phyloP scores from a whole-genome alignment of 768 basidiomycete genomes.

The Suillus occidentalis region DNA sequence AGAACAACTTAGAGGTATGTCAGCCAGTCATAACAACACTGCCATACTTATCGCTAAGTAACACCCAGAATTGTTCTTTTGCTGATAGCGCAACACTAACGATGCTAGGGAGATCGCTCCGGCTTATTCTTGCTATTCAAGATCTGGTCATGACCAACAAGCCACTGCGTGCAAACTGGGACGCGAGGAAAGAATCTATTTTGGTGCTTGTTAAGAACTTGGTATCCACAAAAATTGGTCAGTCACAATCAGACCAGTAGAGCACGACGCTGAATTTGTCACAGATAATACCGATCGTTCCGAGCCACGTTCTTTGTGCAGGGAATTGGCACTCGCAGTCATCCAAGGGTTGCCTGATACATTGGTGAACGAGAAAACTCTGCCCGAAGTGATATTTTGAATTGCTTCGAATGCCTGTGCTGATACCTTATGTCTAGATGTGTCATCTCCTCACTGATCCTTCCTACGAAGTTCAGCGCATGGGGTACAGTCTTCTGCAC shows the following conservation, averaged over 20 bases:
- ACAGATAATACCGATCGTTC: conserved; percentile 32
- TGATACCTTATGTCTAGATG: conserved; percentile 50
- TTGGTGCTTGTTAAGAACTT: conserved; percentile 63
- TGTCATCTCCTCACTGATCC: conserved; percentile 73
- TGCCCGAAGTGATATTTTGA: conserved; percentile 53
- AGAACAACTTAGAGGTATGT: conserved; percentile 83
- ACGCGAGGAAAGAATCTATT: conserved; percentile 50
- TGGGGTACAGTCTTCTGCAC: conserved; percentile 72
- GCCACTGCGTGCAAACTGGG: conserved; percentile 67
- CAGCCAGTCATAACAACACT: neutral
- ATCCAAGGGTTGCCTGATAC: conserved; percentile 64
- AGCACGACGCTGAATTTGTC: conserved; percentile 5
- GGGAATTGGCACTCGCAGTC: conserved; percentile 66
- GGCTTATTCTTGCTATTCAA: conserved; percentile 63
- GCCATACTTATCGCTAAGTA: neutral
- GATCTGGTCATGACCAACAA: conserved; percentile 76
- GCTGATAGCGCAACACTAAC: conserved; percentile 59
- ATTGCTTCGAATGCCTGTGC: neutral
- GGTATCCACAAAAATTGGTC: conserved; percentile 34
- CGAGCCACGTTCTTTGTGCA: conserved; percentile 63
- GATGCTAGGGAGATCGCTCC: conserved; percentile 67
- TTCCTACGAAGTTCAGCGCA: conserved; percentile 66
- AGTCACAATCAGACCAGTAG: conserved; percentile 1
- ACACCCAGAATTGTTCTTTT: conserved; percentile 54
- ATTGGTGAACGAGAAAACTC: conserved; percentile 60